phyloP scores from a whole-genome alignment of 495 filamentous ascomycete genomes.

The Haplographium delicatum region DNA sequence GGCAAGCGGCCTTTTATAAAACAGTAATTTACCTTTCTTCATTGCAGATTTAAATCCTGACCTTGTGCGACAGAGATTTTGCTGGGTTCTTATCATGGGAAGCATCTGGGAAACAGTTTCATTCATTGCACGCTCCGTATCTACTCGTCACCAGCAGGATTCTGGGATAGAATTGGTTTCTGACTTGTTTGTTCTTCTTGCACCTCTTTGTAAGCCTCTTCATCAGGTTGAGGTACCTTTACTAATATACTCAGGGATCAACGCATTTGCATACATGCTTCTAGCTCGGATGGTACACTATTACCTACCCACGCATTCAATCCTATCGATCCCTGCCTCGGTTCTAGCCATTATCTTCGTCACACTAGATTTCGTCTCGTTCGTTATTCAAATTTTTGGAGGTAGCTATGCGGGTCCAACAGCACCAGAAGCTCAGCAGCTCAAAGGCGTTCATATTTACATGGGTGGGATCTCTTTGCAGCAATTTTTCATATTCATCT shows the following conservation, averaged over 20 bases:
- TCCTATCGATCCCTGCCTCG: constrained; percentile 42
- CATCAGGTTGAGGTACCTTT: background rate
- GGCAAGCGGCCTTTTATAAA: constrained; percentile 35
- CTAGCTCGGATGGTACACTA: constrained; percentile 55
- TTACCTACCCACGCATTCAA: constrained; percentile 41
- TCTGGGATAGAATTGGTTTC: constrained; percentile 20
- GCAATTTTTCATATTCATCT: constrained; percentile 52
- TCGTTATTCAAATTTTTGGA: constrained; percentile 56
- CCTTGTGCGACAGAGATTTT: constrained; percentile 34
- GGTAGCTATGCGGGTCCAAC: constrained; percentile 33
- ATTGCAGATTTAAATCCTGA: background rate
- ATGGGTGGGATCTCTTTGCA: constrained; percentile 58
- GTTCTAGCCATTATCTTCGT: constrained; percentile 52
- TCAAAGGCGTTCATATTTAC: constrained; percentile 52
- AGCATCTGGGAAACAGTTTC: constrained; percentile 30
- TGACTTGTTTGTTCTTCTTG: constrained; percentile 35
- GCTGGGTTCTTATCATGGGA: constrained; percentile 48
- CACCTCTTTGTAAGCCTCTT: constrained; percentile 31
- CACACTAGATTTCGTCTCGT: constrained; percentile 51
- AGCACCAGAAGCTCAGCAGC: constrained; percentile 16
- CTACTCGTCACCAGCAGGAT: constrained; percentile 34
- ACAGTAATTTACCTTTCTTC: constrained; percentile 15
- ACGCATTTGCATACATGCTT: constrained; percentile 63
- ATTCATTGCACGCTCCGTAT: constrained; percentile 32
- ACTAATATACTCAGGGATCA: constrained; percentile 32